Conservation (phyloP, 441 rosid genomes). For the Pelargonium australe region DNA sequence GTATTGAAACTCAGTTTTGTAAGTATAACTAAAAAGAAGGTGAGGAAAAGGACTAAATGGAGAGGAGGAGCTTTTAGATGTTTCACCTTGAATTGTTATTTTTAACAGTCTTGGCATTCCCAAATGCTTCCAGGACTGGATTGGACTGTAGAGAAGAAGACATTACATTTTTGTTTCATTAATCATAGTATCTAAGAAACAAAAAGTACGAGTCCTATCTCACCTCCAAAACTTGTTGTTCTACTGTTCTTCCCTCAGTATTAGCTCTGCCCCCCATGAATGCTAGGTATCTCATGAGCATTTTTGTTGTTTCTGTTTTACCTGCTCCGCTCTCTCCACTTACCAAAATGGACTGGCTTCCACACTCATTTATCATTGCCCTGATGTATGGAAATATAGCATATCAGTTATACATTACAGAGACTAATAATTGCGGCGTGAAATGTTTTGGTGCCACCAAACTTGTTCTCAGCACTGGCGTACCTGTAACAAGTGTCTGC, state of each 20-base stretch:
- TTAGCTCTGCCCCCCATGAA: constrained; percentile 94
- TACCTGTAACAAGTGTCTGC: constrained; percentile 96
- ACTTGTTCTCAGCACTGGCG: constrained; percentile 1
- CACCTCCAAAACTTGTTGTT: constrained; percentile 99
- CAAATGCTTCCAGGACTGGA: constrained; percentile 99
- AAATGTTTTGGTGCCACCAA: constrained; percentile 1
- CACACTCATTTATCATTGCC: constrained; percentile 96
- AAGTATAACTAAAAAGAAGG: constrained; percentile 1
- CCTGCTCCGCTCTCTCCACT: constrained; percentile 99
- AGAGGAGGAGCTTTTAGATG: background rate
- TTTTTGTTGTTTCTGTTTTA: constrained; percentile 98
- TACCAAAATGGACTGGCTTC: constrained; percentile 96
- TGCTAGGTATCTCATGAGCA: constrained; percentile 99
- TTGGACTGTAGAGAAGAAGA: constrained; percentile 58
- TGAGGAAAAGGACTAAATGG: constrained; percentile 1
- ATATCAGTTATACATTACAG: constrained; percentile 7
- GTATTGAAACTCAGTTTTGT: constrained; percentile 19
- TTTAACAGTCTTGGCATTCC: constrained; percentile 96
- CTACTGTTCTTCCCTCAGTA: constrained; percentile 96
- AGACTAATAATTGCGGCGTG: background rate
- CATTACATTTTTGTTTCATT: background rate
- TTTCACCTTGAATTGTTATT: constrained; percentile 94
- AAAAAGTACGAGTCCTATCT: constrained; percentile 16
- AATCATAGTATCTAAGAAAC: background rate
- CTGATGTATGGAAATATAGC: constrained; percentile 38